Evolutionary conservation across 2,329 filamentous ascomycete genomes (phyloP).

Genomic region (Talaromyces marneffei): DNA sequence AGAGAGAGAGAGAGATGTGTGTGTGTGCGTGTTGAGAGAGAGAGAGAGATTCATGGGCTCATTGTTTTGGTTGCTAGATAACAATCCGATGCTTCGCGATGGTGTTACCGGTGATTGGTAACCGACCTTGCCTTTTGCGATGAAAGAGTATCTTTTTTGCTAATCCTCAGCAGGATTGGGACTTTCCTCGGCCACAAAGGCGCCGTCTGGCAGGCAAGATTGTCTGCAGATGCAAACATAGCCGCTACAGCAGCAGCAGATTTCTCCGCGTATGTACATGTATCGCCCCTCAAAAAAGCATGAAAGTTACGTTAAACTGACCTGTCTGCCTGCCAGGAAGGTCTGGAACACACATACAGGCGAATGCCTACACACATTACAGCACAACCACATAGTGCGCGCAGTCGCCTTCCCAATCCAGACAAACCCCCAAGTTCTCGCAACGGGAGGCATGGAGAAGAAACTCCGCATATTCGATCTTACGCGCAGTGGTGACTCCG

Average conservation of each 20-base stretch:
- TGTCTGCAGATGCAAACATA: conserved; percentile 79
- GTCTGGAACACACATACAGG: conserved; percentile 97
- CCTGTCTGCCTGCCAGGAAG: conserved; percentile 54
- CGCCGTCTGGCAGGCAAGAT: conserved; percentile 90
- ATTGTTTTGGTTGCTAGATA: conserved; percentile 55
- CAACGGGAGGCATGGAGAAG: conserved; percentile 93
- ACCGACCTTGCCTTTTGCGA: conserved; percentile 16
- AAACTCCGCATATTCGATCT: conserved; percentile 92
- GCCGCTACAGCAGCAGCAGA: conserved; percentile 93
- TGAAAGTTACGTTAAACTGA: not conserved
- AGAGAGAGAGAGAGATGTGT: not conserved
- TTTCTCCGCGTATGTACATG: conserved; percentile 78
- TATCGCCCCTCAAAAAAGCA: conserved; percentile 25
- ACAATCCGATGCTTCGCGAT: conserved; percentile 96
- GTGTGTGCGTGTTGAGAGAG: too few species aligned
- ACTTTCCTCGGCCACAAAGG: conserved; percentile 98
- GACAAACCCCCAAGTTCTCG: conserved; percentile 70
- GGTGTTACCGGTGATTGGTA: conserved; percentile 92
- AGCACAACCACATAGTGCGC: conserved; percentile 92
- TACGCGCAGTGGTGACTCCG: conserved; percentile 46
- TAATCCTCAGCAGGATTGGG: conserved; percentile 60
- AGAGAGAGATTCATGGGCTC: not conserved
- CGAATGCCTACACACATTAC: conserved; percentile 76
- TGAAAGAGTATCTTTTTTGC: not conserved
- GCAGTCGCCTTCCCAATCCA: conserved; percentile 84